Evolutionary conservation across 108 stramenopile genomes (phyloP).

Genomic region (Cyclostephanos invisitatus): DNA sequence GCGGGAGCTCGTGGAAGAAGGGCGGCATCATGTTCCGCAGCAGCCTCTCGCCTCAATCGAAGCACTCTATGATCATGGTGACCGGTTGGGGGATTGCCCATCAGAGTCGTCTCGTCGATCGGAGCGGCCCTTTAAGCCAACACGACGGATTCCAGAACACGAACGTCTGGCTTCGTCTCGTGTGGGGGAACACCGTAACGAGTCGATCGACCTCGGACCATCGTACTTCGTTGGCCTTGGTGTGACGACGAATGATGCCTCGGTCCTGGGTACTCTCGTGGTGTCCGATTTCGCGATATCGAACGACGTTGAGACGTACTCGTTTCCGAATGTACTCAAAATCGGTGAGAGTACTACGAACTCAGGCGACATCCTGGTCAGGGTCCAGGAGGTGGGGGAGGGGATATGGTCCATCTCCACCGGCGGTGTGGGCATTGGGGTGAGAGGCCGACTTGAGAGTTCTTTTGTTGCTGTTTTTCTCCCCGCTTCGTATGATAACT

Average conservation of each 20-base stretch:
- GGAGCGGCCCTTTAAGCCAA: background rate
- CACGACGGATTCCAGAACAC: background rate
- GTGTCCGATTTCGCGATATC: conserved; percentile 18
- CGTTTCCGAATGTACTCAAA: background rate
- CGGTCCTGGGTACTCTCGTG: conserved; percentile 11
- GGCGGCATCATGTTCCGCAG: conserved; percentile 29
- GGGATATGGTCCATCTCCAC: conserved; percentile 17
- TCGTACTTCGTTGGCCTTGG: conserved; percentile 21
- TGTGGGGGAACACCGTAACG: conserved; percentile 21
- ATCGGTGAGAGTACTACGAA: conserved; percentile 13
- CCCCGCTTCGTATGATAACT: too few species aligned
- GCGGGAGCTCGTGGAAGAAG: conserved; percentile 16
- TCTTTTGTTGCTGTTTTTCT: background rate
- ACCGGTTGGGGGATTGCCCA: background rate
- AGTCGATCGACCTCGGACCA: conserved; percentile 1
- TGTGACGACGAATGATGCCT: conserved; percentile 10
- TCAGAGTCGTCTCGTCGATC: background rate
- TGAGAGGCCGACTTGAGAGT: background rate
- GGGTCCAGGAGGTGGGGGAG: background rate
- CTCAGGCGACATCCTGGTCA: background rate
- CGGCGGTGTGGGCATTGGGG: conserved; percentile 29
- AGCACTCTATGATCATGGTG: conserved; percentile 3
- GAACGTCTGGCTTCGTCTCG: conserved; percentile 29
- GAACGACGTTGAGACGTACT: conserved; percentile 1
- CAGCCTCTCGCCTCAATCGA: conserved; percentile 2